phyloP scores from a whole-genome alignment of 176 grass and related monocot species.

The Aegilops bicornis region DNA sequence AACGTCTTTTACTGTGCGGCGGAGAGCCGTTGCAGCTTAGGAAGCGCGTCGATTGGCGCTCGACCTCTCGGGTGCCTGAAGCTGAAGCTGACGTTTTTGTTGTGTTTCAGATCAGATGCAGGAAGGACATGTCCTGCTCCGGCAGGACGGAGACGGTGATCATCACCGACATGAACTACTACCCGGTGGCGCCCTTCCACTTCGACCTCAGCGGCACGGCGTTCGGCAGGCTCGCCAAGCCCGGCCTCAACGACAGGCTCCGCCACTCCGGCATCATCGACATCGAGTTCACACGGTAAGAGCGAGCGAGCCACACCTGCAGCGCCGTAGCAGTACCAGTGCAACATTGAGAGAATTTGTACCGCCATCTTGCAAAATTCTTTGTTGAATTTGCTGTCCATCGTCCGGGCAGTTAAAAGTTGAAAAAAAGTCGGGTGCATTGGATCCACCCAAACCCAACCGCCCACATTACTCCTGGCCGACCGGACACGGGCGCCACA shows the following conservation, averaged over 20 bases:
- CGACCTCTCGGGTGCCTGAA: neutral
- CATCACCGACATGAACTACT: slow-evolving; percentile 86
- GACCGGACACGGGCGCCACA: neutral
- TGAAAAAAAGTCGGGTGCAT: neutral
- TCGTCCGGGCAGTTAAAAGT: neutral
- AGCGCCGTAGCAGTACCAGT: neutral
- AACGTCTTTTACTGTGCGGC: neutral
- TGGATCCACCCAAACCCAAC: slow-evolving; percentile 20
- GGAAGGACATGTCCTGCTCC: slow-evolving; percentile 47
- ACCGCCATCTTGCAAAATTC: neutral
- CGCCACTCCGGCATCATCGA: slow-evolving; percentile 84
- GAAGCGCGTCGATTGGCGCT: neutral
- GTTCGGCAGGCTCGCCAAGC: slow-evolving; percentile 68
- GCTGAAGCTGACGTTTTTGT: neutral
- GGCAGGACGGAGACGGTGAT: slow-evolving; percentile 55
- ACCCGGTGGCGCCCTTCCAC: slow-evolving; percentile 56
- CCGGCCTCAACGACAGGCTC: slow-evolving; percentile 68
- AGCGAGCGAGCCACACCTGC: neutral
- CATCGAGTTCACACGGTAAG: slow-evolving; percentile 72
- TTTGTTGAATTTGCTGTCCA: neutral
- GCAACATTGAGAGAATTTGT: no score
- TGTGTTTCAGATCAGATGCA: slow-evolving; percentile 52
- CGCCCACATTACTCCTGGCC: slow-evolving; percentile 28
- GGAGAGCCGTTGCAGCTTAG: slow-evolving; percentile 7
- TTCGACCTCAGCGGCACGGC: slow-evolving; percentile 88